Evolutionary conservation across 2,329 filamentous ascomycete species (phyloP).

Genomic region (Sporothrix luriei): DNA sequence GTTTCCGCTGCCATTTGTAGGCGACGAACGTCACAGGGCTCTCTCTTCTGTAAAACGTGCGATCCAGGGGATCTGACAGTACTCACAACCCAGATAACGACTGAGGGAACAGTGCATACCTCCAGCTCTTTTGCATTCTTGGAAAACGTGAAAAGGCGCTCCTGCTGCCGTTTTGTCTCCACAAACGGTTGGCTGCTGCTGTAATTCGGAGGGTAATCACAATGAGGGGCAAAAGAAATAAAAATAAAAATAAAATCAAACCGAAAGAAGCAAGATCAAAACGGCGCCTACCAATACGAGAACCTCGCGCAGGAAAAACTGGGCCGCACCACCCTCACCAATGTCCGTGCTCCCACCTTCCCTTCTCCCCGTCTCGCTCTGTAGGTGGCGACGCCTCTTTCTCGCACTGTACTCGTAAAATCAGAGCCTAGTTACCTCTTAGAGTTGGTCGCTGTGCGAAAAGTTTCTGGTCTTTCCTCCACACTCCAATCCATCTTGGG

Average conservation of each 20-base stretch:
- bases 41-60: constrained; percentile 1
- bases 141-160: constrained; percentile 2
- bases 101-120: too few species aligned
- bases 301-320: constrained; percentile 14
- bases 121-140: too few species aligned
- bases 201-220: not conserved
- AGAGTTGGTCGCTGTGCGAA: not conserved
- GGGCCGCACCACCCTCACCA: constrained; percentile 21
- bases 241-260: not conserved
- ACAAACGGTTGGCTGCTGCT: constrained; percentile 10
- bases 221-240: constrained; percentile 2
- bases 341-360: constrained; percentile 14
- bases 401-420: not conserved
- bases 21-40: not conserved
- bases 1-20: too few species aligned
- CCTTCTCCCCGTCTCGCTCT: constrained; percentile 1
- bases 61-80: not conserved
- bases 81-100: not conserved
- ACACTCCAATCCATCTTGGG: constrained; percentile 17
- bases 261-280: not conserved
- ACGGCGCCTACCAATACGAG: constrained; percentile 20
- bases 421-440: not conserved
- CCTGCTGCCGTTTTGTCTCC: not conserved
- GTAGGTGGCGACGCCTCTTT: too few species aligned
- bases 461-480: not conserved